These are phyloP conservation scores for Monilinia fructigena DNA, from an alignment of 2,329 filamentous ascomycete genomes.

Conservation along the genomic window DNA sequence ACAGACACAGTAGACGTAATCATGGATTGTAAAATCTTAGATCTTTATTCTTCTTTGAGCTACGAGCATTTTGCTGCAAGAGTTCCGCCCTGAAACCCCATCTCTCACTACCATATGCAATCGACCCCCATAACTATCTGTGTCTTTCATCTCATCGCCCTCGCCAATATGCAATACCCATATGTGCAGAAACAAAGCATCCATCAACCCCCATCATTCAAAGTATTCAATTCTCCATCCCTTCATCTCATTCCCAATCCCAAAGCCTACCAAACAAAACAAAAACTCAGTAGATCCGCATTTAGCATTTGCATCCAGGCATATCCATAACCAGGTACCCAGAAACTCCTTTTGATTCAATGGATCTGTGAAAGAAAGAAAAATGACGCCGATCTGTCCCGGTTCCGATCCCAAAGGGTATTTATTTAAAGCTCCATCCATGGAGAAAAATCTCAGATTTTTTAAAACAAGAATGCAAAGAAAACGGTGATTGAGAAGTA, in stretches of 20 bases:
- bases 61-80: neutral
- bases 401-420: constrained; percentile 18
- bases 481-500: neutral
- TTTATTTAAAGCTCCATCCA: constrained; percentile 15
- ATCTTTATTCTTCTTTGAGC: neutral
- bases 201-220: constrained; percentile 7
- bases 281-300: neutral
- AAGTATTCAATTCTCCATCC: constrained; percentile 1
- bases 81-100: constrained; percentile 3
- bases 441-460: constrained; percentile 11
- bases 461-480: constrained; percentile 9
- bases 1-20: neutral
- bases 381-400: constrained; percentile 9
- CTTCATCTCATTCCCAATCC: neutral
- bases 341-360: constrained; percentile 15
- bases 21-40: neutral
- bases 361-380: neutral
- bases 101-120: neutral
- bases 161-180: neutral
- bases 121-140: neutral
- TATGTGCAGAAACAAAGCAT: constrained; percentile 4
- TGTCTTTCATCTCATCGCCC: neutral
- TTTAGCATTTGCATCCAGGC: constrained; percentile 9
- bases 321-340: constrained; percentile 11
- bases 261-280: neutral